Conservation (phyloP, 306 rosid species). For the Aeschynomene evenia region DNA sequence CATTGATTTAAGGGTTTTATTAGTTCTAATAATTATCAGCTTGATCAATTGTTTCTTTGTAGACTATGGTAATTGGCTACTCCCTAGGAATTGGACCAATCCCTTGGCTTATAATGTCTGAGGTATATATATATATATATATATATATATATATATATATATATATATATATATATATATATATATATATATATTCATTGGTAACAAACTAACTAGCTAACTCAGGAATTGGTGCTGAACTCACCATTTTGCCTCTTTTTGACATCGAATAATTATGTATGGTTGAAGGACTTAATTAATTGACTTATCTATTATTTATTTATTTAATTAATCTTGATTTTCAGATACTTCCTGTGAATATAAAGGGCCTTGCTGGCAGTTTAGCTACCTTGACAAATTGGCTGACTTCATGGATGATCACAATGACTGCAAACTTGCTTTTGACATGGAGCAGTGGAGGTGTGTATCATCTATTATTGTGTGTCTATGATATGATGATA, state of each 20-base stretch:
- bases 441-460: slow-evolving; percentile 75
- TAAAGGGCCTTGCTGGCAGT: slow-evolving; percentile 87
- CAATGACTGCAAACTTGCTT: slow-evolving; percentile 82
- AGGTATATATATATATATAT: too few relatives aligned
- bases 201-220: too few relatives aligned
- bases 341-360: slow-evolving; percentile 76
- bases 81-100: slow-evolving; percentile 86
- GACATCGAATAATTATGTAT: slow-evolving; percentile 16
- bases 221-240: neutral
- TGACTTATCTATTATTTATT: neutral
- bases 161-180: too few relatives aligned
- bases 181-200: too few relatives aligned
- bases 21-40: neutral
- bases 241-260: slow-evolving; percentile 5
- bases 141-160: too few relatives aligned
- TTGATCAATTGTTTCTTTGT: slow-evolving; percentile 25
- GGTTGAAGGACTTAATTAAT: slow-evolving; percentile 1
- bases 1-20: neutral
- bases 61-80: slow-evolving; percentile 63
- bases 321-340: slow-evolving; percentile 25
- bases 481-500: too few relatives aligned
- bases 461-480: too few relatives aligned
- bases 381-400: slow-evolving; percentile 70
- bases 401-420: slow-evolving; percentile 54
- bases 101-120: slow-evolving; percentile 93